phyloP scores from a whole-genome alignment of 352 stramenopile species.

The Phytopythium aichiense region DNA sequence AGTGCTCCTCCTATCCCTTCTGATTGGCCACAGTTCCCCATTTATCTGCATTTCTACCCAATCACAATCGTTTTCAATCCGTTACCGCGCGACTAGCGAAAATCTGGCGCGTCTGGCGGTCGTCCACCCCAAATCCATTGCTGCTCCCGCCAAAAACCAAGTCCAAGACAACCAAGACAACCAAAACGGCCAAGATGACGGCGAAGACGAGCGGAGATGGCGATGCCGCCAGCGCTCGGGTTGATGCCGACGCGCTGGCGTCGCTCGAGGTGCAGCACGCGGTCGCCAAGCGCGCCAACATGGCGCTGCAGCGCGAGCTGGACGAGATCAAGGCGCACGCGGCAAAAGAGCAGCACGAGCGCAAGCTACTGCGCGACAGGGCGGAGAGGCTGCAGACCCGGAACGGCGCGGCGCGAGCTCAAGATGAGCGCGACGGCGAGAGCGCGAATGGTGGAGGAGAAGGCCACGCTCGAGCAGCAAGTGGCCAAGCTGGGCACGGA shows the following conservation, averaged over 20 bases:
- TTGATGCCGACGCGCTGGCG: neutral
- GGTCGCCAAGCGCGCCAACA: neutral
- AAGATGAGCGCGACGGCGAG: neutral
- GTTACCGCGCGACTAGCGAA: neutral
- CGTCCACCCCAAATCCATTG: neutral
- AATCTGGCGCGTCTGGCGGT: neutral
- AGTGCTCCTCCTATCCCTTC: neutral
- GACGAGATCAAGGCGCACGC: neutral
- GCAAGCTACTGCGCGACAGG: neutral
- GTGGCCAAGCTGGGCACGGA: neutral
- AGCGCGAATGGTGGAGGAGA: neutral
- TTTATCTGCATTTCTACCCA: neutral
- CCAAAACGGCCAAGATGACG: too few relatives aligned
- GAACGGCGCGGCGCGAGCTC: neutral
- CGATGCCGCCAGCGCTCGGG: neutral
- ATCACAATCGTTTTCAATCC: neutral
- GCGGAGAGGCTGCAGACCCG: neutral
- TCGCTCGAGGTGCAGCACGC: neutral
- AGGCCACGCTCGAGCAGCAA: neutral
- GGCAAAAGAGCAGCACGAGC: neutral
- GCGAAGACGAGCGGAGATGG: neutral
- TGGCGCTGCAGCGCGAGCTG: neutral
- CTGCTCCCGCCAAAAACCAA: neutral
- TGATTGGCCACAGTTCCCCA: neutral
- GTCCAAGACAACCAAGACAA: too few relatives aligned